Base-by-base conservation (phyloP, 225 moss, liverwort and hornwort species). In the Physcomitrium patens region DNA sequence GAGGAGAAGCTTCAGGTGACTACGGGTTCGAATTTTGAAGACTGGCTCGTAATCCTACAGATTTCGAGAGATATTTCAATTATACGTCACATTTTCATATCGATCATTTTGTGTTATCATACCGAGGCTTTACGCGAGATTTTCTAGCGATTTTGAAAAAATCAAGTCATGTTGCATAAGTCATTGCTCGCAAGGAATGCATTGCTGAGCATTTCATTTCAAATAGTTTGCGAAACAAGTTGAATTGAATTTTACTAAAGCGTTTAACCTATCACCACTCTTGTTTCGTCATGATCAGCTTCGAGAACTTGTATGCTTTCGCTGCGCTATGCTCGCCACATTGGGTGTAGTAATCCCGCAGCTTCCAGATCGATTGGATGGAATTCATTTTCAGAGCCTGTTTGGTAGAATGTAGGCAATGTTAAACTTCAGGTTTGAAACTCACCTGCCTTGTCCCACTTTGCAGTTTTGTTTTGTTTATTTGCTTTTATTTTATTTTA, bases 271-370 rank as follows among this genome's bases (percentile, higher is more conserved):
- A 47, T 26, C 9, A 44, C 24, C 18, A 8, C 17, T 63, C 9
- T 28, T 65, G 8, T 17, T 63, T 44, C 18, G 7, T 27, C 0
- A 19, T 75, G 37, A 58, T 71, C 71, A 94, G 94, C 81, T 94
- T 80, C 67, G 94, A 97, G 77, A 87, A 92, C n/a, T 77, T 97
- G 54, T 94, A 97, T 80, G 91, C 85, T 24, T 24, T 41, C 94
- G 97, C 10, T 97, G 97, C 94, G 97, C 97, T 42, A 97, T 97
- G 97, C 70, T 97, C 75, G 97, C 94, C 57, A 92, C 97, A 28
- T 71, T 97, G 77, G 97, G 97, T 63, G 94, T 90, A 50, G 91
- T 93, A 42, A 75, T 93, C 20, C 94, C 97, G 37, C 94, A 94
- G 78, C 79, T 97, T 71, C 84, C 94, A 16, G 82, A 80, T 74